A percentile compares a stretch with the other conserved stretches of the same genome.
Conservation (phyloP, 2,329 filamentous ascomycete genomes). For the Fragosphaeria purpurea region DNA sequence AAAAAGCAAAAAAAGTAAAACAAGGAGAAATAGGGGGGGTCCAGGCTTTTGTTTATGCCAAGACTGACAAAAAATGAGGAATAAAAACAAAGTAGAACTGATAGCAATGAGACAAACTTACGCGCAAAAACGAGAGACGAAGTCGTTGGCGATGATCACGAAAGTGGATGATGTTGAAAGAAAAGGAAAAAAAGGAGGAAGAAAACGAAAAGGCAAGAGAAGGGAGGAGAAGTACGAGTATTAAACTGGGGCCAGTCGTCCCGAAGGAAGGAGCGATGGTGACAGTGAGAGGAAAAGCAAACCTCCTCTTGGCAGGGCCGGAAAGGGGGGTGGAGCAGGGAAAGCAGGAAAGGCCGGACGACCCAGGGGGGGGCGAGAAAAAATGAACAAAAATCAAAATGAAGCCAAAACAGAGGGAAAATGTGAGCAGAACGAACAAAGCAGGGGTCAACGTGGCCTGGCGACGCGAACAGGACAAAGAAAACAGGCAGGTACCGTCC, state of each 20-base stretch:
- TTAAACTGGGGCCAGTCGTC: neutral
- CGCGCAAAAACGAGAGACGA: neutral
- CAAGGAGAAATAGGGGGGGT: too few relatives aligned
- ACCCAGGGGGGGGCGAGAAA: neutral
- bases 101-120: neutral
- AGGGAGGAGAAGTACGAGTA: neutral
- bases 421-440: too few relatives aligned
- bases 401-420: neutral
- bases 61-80: too few relatives aligned
- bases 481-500: too few relatives aligned
- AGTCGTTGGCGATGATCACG: constrained; percentile 1
- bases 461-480: neutral
- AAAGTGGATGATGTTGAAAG: neutral
- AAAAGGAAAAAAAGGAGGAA: neutral
- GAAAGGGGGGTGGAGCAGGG: neutral
- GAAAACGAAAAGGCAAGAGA: neutral
- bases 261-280: neutral
- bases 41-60: too few relatives aligned
- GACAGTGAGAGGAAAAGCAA: neutral
- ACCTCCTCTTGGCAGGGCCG: constrained; percentile 3
- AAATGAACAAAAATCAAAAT: constrained; percentile 2
- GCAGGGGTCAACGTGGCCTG: neutral
- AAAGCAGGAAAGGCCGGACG: neutral
- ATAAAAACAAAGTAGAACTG: too few relatives aligned
- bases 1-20: too few relatives aligned